These are phyloP conservation scores for Sesbania bispinosa DNA, from an alignment of 306 rosid genomes.

Conservation along the genomic window DNA sequence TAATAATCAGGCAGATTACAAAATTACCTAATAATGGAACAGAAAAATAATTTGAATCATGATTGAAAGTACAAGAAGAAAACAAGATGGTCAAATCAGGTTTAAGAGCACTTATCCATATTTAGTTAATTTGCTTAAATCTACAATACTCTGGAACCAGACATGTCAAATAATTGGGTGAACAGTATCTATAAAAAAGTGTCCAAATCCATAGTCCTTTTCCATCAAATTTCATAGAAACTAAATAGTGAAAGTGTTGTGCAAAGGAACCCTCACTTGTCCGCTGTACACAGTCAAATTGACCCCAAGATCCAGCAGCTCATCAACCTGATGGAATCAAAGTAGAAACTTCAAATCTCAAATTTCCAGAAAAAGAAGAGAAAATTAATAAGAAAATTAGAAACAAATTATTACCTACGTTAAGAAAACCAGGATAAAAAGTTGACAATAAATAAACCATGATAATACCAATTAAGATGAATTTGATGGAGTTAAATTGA, in stretches of 20 bases:
- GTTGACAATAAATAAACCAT: no score
- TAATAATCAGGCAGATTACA: conserved; percentile 15
- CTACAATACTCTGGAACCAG: background rate
- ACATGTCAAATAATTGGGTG: conserved; percentile 8
- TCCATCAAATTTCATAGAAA: no score
- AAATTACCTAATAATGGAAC: background rate
- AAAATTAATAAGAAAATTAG: no score
- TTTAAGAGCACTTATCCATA: no score
- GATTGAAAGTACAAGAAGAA: background rate
- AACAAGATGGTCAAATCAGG: background rate
- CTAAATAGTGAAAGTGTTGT: background rate
- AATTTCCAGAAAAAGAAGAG: no score
- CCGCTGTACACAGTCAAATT: conserved; percentile 86
- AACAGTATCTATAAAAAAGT: no score
- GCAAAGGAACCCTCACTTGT: conserved; percentile 51
- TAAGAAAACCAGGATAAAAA: no score
- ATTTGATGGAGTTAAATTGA: no score
- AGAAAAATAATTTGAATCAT: background rate
- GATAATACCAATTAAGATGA: no score
- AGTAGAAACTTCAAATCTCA: background rate
- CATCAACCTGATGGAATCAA: conserved; percentile 56
- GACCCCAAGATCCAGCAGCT: conserved; percentile 73
- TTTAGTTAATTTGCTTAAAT: no score
- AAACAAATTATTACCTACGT: no score
- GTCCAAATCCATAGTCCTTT: no score